Evolutionary conservation across 805 yeast species (phyloP).

Genomic region (Monosporozyma siamensis): DNA sequence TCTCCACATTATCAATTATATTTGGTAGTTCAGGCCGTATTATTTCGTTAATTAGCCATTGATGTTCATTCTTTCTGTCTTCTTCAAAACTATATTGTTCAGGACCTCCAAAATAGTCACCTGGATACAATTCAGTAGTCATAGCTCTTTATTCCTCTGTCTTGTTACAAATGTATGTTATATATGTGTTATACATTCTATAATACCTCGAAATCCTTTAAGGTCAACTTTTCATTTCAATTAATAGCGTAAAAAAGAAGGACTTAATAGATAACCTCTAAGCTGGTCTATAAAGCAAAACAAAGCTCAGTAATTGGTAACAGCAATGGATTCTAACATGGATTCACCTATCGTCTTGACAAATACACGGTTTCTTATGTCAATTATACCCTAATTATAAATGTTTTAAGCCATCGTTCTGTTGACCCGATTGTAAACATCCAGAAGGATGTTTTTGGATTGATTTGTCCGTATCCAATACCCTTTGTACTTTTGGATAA

Average conservation of each 20-base stretch:
- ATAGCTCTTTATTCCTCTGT: conserved; percentile 10
- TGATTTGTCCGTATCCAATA: conserved; percentile 30
- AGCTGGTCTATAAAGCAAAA: too few species aligned
- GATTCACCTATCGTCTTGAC: too few species aligned
- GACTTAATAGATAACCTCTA: neutral
- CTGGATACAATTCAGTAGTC: conserved; percentile 31
- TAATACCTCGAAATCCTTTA: neutral
- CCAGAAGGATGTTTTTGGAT: conserved; percentile 21
- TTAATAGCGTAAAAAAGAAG: too few species aligned
- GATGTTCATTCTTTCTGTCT: conserved; percentile 24
- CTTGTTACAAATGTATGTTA: neutral
- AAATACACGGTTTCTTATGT: too few species aligned
- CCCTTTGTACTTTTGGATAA: conserved; percentile 47
- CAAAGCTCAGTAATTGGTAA: too few species aligned
- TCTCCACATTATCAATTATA: conserved; percentile 35
- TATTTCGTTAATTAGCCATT: conserved; percentile 41
- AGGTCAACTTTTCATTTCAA: neutral
- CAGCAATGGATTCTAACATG: too few species aligned
- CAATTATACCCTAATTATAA: too few species aligned
- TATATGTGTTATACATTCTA: too few species aligned
- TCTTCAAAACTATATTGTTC: conserved; percentile 6
- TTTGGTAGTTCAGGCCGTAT: conserved; percentile 41
- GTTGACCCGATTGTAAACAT: conserved; percentile 18
- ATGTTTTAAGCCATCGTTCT: neutral
- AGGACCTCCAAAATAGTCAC: conserved; percentile 18